Percentiles rank a stretch among this genome's conserved stretches.
phyloP scores from a whole-genome alignment of 768 basidiomycete species.

The Kwoniella mangroviensis region DNA sequence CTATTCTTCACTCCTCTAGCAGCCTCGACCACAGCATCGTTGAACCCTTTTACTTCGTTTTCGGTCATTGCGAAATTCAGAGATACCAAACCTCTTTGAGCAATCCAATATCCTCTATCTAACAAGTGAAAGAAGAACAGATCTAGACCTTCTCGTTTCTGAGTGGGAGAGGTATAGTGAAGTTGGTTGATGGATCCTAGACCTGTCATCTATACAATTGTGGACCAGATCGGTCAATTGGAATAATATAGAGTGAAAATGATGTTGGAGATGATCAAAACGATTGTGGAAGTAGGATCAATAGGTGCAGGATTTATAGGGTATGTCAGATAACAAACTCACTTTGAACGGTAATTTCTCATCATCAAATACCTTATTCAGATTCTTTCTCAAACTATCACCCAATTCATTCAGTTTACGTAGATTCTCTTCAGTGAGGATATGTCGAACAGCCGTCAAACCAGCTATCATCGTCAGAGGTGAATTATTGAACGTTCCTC shows the following conservation, averaged over 20 bases:
- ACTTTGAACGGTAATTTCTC: constrained; percentile 18
- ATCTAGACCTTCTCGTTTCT: constrained; percentile 5
- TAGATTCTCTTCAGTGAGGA: constrained; percentile 26
- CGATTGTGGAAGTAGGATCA: too few relatives aligned
- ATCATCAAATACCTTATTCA: constrained; percentile 20
- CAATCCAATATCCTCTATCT: constrained; percentile 21
- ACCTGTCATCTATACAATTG: constrained; percentile 26
- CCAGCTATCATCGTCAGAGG: constrained; percentile 37
- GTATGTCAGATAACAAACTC: not conserved
- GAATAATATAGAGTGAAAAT: not conserved
- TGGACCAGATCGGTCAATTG: not conserved
- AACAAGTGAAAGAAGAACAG: constrained; percentile 27
- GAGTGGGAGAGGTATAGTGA: constrained; percentile 8
- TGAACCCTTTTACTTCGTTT: constrained; percentile 19
- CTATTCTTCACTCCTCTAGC: not conserved
- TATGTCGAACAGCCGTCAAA: constrained; percentile 18
- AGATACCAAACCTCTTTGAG: constrained; percentile 28
- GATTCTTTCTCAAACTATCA: constrained; percentile 18
- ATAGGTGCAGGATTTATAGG: not conserved
- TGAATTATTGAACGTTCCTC: constrained; percentile 41
- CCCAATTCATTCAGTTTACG: constrained; percentile 26
- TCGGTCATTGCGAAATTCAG: constrained; percentile 16
- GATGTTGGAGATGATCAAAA: too few relatives aligned
- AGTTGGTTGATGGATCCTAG: constrained; percentile 39
- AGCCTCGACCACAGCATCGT: constrained; percentile 14